Percentiles rank a stretch among this genome's conserved stretches.
phyloP scores from a whole-genome alignment of 192 early-diverging fungal genomes.

The Backusella westeae region DNA sequence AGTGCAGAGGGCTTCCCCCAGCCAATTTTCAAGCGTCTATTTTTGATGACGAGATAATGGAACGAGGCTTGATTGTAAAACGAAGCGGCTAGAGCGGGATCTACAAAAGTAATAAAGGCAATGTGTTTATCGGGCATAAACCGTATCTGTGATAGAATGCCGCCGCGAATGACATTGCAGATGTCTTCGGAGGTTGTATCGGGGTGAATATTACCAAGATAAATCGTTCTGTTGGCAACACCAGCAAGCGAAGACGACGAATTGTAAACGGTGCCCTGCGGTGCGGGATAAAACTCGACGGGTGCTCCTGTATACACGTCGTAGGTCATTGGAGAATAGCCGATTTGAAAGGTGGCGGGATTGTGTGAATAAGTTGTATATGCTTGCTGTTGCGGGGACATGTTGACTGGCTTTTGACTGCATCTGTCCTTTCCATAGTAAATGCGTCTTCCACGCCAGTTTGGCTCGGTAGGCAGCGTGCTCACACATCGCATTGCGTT shows the following conservation, averaged over 20 bases:
- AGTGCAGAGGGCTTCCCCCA: slow-evolving; percentile 75
- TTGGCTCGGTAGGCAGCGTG: slow-evolving; percentile 50
- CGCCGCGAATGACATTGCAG: slow-evolving; percentile 86
- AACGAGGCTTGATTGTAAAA: slow-evolving; percentile 60
- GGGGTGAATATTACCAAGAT: slow-evolving; percentile 74
- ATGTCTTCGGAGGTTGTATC: slow-evolving; percentile 81
- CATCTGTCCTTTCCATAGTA: slow-evolving; percentile 88
- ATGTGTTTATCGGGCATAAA: slow-evolving; percentile 77
- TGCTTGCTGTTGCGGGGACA: slow-evolving; percentile 22
- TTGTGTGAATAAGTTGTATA: slow-evolving; percentile 3
- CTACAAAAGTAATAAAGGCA: slow-evolving; percentile 84
- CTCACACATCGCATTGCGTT: slow-evolving; percentile 76
- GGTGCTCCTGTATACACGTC: slow-evolving; percentile 31
- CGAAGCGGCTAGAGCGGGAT: slow-evolving; percentile 59
- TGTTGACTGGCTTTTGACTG: slow-evolving; percentile 36
- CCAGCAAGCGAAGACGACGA: slow-evolving; percentile 18
- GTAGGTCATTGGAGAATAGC: slow-evolving; percentile 30
- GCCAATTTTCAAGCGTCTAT: slow-evolving; percentile 72
- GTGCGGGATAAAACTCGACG: slow-evolving; percentile 36
- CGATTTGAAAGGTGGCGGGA: slow-evolving; percentile 23
- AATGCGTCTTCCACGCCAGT: slow-evolving; percentile 59
- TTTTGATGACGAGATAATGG: slow-evolving; percentile 67
- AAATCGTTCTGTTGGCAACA: slow-evolving; percentile 76
- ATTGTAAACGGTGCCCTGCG: not conserved
- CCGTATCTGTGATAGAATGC: slow-evolving; percentile 75